These are phyloP conservation scores for Podospora bellae-mahoneyi DNA, from an alignment of 495 filamentous ascomycete species.

Conservation along the genomic window DNA sequence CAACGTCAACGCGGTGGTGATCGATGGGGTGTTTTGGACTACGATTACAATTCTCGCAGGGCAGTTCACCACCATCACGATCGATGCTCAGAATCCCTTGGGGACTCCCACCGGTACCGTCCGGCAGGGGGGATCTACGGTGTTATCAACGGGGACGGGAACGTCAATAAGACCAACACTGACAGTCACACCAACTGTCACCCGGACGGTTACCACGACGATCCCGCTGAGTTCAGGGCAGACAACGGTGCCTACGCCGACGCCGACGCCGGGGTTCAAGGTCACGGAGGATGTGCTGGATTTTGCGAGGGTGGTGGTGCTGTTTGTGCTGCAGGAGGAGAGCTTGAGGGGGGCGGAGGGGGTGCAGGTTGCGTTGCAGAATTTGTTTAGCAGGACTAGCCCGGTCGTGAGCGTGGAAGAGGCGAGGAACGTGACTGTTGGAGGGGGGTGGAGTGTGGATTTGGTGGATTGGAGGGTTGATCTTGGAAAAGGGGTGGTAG, in stretches of 20 bases:
- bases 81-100: constrained; percentile 20
- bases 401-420: constrained; percentile 23
- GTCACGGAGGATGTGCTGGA: constrained; percentile 54
- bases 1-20: constrained; percentile 26
- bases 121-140: constrained; percentile 11
- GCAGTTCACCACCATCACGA: constrained; percentile 34
- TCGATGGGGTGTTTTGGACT: constrained; percentile 33
- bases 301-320: constrained; percentile 62
- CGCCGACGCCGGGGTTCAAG: constrained; percentile 33
- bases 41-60: constrained; percentile 38
- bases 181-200: constrained; percentile 22
- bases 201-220: constrained; percentile 30
- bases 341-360: constrained; percentile 49
- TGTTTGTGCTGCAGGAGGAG: constrained; percentile 60
- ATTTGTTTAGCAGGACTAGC: constrained; percentile 42
- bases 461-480: constrained; percentile 39
- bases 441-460: constrained; percentile 44
- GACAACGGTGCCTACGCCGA: constrained; percentile 18
- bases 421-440: constrained; percentile 44
- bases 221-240: constrained; percentile 26
- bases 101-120: background rate
- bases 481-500: constrained; percentile 15
- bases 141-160: constrained; percentile 26
- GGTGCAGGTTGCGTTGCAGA: constrained; percentile 57
- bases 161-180: constrained; percentile 14